Evolutionary conservation across 805 yeast species (phyloP).

Genomic region (Monosporozyma yasuniensis): DNA sequence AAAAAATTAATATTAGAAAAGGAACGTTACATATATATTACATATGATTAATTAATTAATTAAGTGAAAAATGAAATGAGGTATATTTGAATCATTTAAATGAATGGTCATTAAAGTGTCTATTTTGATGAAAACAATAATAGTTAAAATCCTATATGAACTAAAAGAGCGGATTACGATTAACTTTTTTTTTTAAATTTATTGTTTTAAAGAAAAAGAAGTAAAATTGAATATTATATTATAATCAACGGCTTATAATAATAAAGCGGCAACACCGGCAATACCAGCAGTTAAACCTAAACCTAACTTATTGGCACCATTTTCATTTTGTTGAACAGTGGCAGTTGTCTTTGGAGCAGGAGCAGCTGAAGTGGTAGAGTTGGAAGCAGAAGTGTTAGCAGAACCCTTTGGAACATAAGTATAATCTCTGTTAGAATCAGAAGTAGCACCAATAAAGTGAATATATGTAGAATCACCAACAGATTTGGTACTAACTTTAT

Average conservation of each 20-base stretch:
- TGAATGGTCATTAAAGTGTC: too few relatives aligned
- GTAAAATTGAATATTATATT: too few relatives aligned
- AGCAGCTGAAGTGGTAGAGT: background rate
- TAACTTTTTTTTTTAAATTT: too few relatives aligned
- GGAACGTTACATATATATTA: too few relatives aligned
- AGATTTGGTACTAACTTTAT: slow-evolving; percentile 20
- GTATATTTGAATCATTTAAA: too few relatives aligned
- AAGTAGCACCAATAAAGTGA: slow-evolving; percentile 7
- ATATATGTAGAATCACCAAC: slow-evolving; percentile 16
- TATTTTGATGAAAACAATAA: too few relatives aligned
- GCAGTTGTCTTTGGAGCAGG: background rate
- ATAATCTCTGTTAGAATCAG: slow-evolving; percentile 11
- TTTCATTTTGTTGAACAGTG: background rate
- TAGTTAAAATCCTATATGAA: too few relatives aligned
- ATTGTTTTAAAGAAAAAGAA: too few relatives aligned
- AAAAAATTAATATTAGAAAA: too few relatives aligned
- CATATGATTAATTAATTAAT: too few relatives aligned
- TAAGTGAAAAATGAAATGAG: too few relatives aligned
- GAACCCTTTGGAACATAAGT: slow-evolving; percentile 11
- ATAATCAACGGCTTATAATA: background rate
- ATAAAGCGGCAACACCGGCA: background rate
- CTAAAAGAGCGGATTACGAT: too few relatives aligned
- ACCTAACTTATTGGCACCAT: background rate
- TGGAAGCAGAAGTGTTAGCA: slow-evolving; percentile 1
- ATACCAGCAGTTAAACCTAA: background rate